Conservation (phyloP, 2,329 filamentous ascomycete genomes). For the Aspergillus quadrilineatus region DNA sequence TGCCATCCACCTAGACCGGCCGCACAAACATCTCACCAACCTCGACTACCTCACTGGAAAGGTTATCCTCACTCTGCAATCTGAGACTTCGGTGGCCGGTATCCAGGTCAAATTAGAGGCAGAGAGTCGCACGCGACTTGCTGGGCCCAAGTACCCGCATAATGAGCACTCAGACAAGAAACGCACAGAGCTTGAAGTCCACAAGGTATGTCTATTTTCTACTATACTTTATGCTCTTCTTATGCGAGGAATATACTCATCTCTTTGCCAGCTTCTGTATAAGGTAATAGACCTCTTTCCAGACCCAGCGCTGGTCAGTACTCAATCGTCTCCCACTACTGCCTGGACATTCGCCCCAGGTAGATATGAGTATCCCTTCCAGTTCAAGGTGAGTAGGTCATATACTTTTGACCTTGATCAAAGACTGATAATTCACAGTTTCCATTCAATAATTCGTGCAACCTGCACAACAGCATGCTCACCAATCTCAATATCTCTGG, state of each 20-base stretch:
- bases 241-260: background rate
- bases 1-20: constrained; percentile 45
- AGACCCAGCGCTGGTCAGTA: constrained; percentile 39
- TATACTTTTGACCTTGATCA: background rate
- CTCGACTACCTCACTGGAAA: constrained; percentile 49
- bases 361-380: constrained; percentile 50
- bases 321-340: constrained; percentile 33
- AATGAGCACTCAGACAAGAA: constrained; percentile 48
- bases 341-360: constrained; percentile 48
- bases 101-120: constrained; percentile 52
- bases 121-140: constrained; percentile 48
- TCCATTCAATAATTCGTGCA: constrained; percentile 52
- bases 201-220: constrained; percentile 42
- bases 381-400: constrained; percentile 44
- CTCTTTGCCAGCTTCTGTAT: constrained; percentile 42
- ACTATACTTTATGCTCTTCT: background rate
- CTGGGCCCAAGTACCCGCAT: constrained; percentile 40
- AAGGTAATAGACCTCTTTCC: constrained; percentile 50
- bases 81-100: constrained; percentile 45
- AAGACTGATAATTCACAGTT: constrained; percentile 33
- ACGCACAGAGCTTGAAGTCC: constrained; percentile 49
- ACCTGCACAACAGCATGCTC: constrained; percentile 44
- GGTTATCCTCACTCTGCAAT: constrained; percentile 43
- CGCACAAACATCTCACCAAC: constrained; percentile 48
- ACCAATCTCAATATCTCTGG: constrained; percentile 48